Conservation (phyloP, 2,329 filamentous ascomycete genomes). For the Colletotrichum truncatum region DNA sequence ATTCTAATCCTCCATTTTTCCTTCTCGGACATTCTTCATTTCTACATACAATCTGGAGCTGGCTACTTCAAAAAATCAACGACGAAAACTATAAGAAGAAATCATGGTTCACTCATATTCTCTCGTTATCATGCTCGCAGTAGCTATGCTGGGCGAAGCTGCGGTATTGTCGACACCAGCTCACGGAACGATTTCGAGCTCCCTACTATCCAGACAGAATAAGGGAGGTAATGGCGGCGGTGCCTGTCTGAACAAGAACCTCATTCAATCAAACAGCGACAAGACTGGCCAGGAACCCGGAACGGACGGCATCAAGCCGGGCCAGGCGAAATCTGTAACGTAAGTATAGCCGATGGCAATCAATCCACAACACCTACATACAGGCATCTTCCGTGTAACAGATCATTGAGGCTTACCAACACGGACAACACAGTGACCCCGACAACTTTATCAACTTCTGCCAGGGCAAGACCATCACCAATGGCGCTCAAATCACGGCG, state of each 20-base stretch:
- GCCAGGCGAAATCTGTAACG: constrained; percentile 54
- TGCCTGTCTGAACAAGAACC: constrained; percentile 43
- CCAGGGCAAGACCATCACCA: constrained; percentile 60
- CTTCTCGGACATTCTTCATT: too few species aligned
- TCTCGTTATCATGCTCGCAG: too few species aligned
- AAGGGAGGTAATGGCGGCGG: too few species aligned
- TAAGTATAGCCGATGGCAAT: constrained; percentile 39
- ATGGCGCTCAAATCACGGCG: constrained; percentile 57
- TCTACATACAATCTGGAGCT: too few species aligned
- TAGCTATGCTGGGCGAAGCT: too few species aligned
- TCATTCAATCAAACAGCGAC: constrained; percentile 52
- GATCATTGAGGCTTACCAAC: constrained; percentile 16
- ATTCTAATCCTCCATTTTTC: too few species aligned
- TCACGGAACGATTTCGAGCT: too few species aligned
- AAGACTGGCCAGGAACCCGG: constrained; percentile 48
- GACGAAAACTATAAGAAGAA: too few species aligned
- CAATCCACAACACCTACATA: neutral
- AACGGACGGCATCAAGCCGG: constrained; percentile 36
- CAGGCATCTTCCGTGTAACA: neutral
- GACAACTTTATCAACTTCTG: constrained; percentile 72
- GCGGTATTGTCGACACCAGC: too few species aligned
- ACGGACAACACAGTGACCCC: constrained; percentile 45
- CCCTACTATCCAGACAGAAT: neutral
- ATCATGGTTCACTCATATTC: too few species aligned
- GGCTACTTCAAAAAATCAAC: too few species aligned